Evolutionary conservation across 257 asterid genomes (phyloP), one percentile per base, ranked within the genome.

Genomic region (Petunia axillaris): DNA sequence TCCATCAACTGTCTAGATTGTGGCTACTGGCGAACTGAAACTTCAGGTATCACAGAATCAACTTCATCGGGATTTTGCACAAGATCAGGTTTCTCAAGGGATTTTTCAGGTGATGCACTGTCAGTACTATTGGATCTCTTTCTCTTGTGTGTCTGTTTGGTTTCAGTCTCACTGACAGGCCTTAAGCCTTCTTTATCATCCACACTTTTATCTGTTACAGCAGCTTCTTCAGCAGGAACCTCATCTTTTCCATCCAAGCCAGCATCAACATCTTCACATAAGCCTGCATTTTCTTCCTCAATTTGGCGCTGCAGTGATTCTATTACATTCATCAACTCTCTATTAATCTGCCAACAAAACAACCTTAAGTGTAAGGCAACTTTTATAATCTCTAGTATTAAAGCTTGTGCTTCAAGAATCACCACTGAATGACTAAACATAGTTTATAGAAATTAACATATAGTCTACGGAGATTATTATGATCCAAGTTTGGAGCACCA

Each of bases 291-390:
- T 58, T 94, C 94, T 77, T 93, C 97, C 82, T 90, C 86, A 85
- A 81, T 84, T 85, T 93, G 85, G 43, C 80, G 81, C 85, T 90
- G 91, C 54, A 95, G 87, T 8, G 92, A 86, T 75, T 92, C 97
- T 35, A 95, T 90, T 53, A 91, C 89, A 64, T 83, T 84, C 95
- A 89, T 90, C 87, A 95, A 64, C 90, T 92, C 99, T 84, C 97
- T 85, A 85, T 95, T 95, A 8, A 93, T 94, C 98, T 93, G 97
- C 59, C 60, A 81, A 77, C 66, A 52, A 58, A 77, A 39, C 82
- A 73, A 11, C 41, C 44, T 60, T 35, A 15, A 0, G 1, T 6
- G 41, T 74, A 8, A 84, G 79, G 58, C 38, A 74, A 52, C 13
- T 7, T 15, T 52, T 53, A 75, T 35, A 73, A 44, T 73, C 62